Conservation (phyloP, 1,284 basidiomycete species). For the Marasmius oreades region DNA sequence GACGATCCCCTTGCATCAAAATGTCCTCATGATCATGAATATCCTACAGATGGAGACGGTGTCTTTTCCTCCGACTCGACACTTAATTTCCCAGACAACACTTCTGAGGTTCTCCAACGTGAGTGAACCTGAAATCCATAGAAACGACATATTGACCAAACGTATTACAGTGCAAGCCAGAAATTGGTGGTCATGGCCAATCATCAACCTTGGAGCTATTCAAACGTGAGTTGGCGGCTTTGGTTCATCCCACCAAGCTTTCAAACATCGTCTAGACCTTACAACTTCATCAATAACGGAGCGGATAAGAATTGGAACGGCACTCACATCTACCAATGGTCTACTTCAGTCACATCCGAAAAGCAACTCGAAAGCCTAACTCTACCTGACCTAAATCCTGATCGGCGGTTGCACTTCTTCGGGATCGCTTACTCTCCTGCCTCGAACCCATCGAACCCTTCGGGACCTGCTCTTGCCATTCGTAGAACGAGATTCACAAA, state of each 20-base stretch:
- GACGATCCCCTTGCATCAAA: background rate
- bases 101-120: background rate
- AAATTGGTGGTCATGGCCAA: constrained; percentile 37
- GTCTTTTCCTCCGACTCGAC: constrained; percentile 25
- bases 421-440: constrained; percentile 39
- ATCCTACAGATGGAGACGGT: constrained; percentile 24
- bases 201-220: constrained; percentile 33
- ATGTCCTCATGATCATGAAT: background rate
- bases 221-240: constrained; percentile 26
- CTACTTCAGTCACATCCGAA: constrained; percentile 38
- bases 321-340: constrained; percentile 41
- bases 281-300: constrained; percentile 31
- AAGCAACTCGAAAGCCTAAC: constrained; percentile 35
- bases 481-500: constrained; percentile 37
- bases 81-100: constrained; percentile 31
- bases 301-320: constrained; percentile 34
- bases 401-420: constrained; percentile 41
- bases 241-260: background rate
- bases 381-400: constrained; percentile 27
- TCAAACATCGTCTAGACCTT: constrained; percentile 28
- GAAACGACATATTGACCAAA: background rate
- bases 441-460: constrained; percentile 1
- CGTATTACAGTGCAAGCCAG: constrained; percentile 31
- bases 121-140: background rate
- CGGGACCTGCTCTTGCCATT: constrained; percentile 30